Evolutionary conservation across 2,329 filamentous ascomycete genomes (phyloP).

Genomic region (Fusarium sp.): DNA sequence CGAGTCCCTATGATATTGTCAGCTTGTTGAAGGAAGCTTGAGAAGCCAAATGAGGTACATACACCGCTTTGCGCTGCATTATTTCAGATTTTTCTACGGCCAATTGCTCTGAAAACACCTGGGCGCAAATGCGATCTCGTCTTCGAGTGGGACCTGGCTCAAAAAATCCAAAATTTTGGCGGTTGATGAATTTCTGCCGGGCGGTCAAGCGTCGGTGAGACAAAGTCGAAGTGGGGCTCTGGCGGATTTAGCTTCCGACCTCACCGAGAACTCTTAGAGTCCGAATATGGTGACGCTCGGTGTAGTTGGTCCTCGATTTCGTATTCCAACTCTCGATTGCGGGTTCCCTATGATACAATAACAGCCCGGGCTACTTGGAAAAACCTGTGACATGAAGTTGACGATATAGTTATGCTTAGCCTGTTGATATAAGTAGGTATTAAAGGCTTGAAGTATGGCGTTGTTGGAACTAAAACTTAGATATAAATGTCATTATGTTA

Average conservation of each 20-base stretch:
- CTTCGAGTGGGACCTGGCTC: conserved; percentile 40
- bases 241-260: background rate
- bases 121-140: conserved; percentile 46
- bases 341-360: background rate
- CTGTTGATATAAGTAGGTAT: background rate
- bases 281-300: background rate
- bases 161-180: conserved; percentile 56
- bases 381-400: background rate
- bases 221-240: conserved; percentile 20
- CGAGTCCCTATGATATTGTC: conserved; percentile 71
- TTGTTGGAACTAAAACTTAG: background rate
- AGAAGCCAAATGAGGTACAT: conserved; percentile 38
- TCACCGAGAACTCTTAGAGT: conserved; percentile 5
- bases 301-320: background rate
- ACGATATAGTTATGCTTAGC: background rate
- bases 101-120: conserved; percentile 46
- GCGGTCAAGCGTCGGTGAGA: conserved; percentile 47
- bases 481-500: background rate
- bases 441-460: background rate
- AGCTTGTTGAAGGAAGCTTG: background rate
- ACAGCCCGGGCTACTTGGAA: background rate
- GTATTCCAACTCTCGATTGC: no score
- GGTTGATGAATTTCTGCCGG: conserved; percentile 52
- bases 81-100: conserved; percentile 46
- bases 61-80: conserved; percentile 71